A percentile compares a stretch with the other conserved stretches of the same genome.
These are phyloP conservation scores for Solanum hybrid DNA, from an alignment of 305 asterid genomes.

Conservation along the genomic window DNA sequence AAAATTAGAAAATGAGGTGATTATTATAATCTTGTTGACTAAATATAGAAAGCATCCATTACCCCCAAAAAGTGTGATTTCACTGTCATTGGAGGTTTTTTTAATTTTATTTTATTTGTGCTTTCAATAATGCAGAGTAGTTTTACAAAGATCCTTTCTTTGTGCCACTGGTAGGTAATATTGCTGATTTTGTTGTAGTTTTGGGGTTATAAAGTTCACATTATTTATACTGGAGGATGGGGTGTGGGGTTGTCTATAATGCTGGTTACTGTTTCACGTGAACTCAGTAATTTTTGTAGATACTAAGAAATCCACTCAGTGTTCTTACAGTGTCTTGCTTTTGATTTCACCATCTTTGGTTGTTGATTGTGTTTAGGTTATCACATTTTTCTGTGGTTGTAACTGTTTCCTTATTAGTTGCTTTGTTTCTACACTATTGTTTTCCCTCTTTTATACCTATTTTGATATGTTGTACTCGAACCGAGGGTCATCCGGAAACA, in stretches of 20 bases:
- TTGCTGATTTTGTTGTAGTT: slow-evolving; percentile 3
- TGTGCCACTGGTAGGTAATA: slow-evolving; percentile 9
- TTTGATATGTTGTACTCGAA: not conserved
- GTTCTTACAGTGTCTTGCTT: not conserved
- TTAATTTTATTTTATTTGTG: not conserved
- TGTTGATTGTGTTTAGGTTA: not conserved
- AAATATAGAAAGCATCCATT: slow-evolving; percentile 39
- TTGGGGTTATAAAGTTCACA: not conserved
- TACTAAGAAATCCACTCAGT: not conserved
- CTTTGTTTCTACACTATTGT: not conserved
- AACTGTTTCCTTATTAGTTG: not conserved
- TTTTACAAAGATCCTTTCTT: slow-evolving; percentile 5
- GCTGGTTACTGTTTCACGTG: not conserved
- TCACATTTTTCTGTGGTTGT: not conserved
- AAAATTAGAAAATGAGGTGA: slow-evolving; percentile 22
- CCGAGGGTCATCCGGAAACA: not conserved
- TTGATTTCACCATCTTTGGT: not conserved
- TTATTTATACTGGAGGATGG: not conserved
- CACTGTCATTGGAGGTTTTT: not conserved
- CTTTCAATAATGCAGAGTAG: not conserved
- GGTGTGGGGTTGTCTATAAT: not conserved
- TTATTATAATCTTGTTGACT: slow-evolving; percentile 36
- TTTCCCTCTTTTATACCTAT: not conserved
- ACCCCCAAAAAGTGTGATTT: slow-evolving; percentile 8
- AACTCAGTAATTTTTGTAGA: not conserved